Percentiles rank a stretch among this genome's conserved stretches.
These are phyloP conservation scores for Trametes gibbosa DNA, from an alignment of 768 basidiomycete species.

Conservation along the genomic window DNA sequence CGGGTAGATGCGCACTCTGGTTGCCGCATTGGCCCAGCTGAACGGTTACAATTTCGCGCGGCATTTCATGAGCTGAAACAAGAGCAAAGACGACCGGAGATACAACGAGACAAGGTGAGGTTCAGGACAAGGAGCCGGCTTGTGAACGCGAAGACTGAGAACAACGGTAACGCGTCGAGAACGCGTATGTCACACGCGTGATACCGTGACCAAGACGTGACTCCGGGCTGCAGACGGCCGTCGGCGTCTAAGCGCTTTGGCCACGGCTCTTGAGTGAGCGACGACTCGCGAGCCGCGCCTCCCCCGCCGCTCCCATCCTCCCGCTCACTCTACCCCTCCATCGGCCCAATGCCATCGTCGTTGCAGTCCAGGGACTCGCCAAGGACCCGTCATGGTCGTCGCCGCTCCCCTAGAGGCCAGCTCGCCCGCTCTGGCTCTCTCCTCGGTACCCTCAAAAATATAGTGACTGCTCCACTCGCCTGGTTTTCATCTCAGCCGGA, in stretches of 20 bases:
- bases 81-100: background rate
- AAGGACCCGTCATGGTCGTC: constrained; percentile 12
- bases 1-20: constrained; percentile 58
- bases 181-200: constrained; percentile 16
- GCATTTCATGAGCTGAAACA: constrained; percentile 43
- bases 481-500: constrained; percentile 31
- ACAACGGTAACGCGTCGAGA: constrained; percentile 10
- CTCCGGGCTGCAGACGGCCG: constrained; percentile 3
- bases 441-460: constrained; percentile 34
- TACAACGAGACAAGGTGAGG: background rate
- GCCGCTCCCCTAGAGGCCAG: constrained; percentile 14
- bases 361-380: constrained; percentile 14
- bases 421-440: constrained; percentile 30
- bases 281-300: background rate
- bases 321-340: constrained; percentile 8
- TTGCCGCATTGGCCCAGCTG: constrained; percentile 93
- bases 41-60: constrained; percentile 80
- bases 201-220: constrained; percentile 17
- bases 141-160: background rate
- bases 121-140: background rate
- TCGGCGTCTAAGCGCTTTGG: constrained; percentile 1
- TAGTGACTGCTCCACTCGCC: constrained; percentile 32
- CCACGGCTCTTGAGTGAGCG: constrained; percentile 14
- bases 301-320: background rate
- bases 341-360: constrained; percentile 13